Conservation (phyloP, 108 stramenopile species). For the Aurantiochytrium sp. region DNA sequence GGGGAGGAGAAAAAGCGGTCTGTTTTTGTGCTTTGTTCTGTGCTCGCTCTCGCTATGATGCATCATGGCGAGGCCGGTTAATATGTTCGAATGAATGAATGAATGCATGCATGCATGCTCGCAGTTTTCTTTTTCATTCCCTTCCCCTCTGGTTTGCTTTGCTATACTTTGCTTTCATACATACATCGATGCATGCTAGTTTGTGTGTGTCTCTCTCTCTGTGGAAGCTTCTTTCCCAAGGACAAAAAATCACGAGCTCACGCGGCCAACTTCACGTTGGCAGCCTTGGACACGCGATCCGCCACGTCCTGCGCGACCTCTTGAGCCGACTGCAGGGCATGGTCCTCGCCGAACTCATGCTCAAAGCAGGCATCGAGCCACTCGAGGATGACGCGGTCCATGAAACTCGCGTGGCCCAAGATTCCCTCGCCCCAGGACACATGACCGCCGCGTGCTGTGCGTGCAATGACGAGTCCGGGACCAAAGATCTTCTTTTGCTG, state of each 20-base stretch:
- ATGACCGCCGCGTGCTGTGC: not conserved
- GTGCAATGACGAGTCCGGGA: not conserved
- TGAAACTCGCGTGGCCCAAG: not conserved
- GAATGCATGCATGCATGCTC: not conserved
- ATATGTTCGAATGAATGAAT: not conserved
- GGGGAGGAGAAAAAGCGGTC: too few relatives aligned
- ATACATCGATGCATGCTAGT: not conserved
- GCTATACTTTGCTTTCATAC: not conserved
- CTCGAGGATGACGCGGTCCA: constrained; percentile 17
- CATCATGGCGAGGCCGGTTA: not conserved
- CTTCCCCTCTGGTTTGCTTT: not conserved
- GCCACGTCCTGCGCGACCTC: not conserved
- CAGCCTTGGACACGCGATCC: not conserved
- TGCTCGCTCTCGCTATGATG: not conserved
- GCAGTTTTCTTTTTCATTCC: not conserved
- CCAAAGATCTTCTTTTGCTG: not conserved
- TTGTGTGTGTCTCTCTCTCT: not conserved
- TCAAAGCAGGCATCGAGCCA: not conserved
- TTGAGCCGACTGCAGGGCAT: not conserved
- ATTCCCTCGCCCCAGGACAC: not conserved
- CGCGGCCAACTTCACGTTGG: not conserved
- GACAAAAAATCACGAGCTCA: not conserved
- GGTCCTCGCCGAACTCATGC: not conserved
- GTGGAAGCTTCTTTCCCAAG: not conserved
- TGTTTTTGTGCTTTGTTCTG: not conserved